Evolutionary conservation across 169 alveolate genomes (phyloP).

Genomic region (Theileria orientalis): DNA sequence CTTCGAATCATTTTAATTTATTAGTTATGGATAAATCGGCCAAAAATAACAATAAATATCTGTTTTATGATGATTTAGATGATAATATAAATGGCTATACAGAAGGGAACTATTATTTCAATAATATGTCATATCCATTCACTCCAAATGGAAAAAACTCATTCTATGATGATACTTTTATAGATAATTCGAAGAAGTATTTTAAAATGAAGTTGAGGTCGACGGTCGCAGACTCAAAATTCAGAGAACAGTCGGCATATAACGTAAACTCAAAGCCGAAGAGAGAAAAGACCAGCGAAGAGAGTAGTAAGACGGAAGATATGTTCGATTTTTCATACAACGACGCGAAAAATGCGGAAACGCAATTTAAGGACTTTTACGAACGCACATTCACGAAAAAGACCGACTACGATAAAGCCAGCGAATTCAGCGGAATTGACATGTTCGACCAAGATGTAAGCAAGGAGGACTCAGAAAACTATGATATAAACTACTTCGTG

Average conservation of each 20-base stretch:
- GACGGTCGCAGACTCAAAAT: constrained; percentile 5
- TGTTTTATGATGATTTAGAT: neutral
- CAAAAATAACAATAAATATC: neutral
- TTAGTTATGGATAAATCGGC: neutral
- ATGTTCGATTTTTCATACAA: neutral
- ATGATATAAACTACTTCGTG: neutral
- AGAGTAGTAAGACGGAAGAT: neutral
- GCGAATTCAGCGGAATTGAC: neutral
- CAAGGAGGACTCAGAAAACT: neutral
- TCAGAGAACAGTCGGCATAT: neutral
- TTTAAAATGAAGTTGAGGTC: constrained; percentile 9
- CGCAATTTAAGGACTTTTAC: neutral
- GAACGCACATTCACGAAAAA: neutral
- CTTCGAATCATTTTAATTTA: too few relatives aligned
- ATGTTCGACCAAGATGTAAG: neutral
- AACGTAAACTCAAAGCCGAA: neutral
- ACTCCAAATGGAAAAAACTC: neutral
- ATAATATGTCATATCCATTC: neutral
- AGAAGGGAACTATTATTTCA: neutral
- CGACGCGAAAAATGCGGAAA: neutral
- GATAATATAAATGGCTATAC: neutral
- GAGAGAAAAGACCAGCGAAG: neutral
- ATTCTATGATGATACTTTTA: neutral
- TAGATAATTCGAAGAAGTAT: neutral
- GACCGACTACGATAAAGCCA: neutral